These are phyloP conservation scores for Linum lewisii DNA, from an alignment of 345 rosid species.

Conservation along the genomic window DNA sequence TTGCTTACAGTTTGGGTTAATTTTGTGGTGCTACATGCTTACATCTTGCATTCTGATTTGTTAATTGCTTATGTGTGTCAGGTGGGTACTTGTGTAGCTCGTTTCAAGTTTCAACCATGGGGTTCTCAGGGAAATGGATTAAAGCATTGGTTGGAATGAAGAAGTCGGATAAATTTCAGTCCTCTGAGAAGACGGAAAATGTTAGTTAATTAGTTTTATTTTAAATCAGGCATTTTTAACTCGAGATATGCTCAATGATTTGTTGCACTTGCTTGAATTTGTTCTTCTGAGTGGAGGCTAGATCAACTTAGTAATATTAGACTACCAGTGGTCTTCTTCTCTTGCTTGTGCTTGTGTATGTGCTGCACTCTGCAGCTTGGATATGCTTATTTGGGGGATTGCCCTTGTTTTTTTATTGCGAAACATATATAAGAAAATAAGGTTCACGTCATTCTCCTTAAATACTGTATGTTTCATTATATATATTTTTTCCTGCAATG, in stretches of 20 bases:
- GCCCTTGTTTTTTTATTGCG: too few relatives aligned
- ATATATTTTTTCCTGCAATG: not conserved
- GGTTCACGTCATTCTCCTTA: too few relatives aligned
- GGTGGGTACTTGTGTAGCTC: constrained; percentile 19
- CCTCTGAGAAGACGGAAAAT: constrained; percentile 55
- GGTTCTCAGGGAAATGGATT: constrained; percentile 92
- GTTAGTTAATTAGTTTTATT: constrained; percentile 29
- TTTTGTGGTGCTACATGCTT: too few relatives aligned
- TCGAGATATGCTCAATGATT: not conserved
- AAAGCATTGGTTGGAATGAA: constrained; percentile 78
- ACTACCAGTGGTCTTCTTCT: not conserved
- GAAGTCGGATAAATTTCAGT: constrained; percentile 62
- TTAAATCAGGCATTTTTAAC: not conserved
- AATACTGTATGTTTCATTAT: not conserved
- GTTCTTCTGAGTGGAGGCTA: not conserved
- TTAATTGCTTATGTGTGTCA: constrained; percentile 18
- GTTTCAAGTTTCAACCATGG: constrained; percentile 35
- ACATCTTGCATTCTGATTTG: constrained; percentile 6
- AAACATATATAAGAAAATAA: too few relatives aligned
- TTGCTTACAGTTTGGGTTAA: too few relatives aligned
- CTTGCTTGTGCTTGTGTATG: not conserved
- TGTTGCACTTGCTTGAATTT: not conserved
- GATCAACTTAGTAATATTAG: not conserved
- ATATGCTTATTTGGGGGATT: too few relatives aligned
- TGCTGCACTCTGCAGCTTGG: not conserved